Evolutionary conservation across 148 eudicot species (phyloP).

Genomic region (Spergularia marina): DNA sequence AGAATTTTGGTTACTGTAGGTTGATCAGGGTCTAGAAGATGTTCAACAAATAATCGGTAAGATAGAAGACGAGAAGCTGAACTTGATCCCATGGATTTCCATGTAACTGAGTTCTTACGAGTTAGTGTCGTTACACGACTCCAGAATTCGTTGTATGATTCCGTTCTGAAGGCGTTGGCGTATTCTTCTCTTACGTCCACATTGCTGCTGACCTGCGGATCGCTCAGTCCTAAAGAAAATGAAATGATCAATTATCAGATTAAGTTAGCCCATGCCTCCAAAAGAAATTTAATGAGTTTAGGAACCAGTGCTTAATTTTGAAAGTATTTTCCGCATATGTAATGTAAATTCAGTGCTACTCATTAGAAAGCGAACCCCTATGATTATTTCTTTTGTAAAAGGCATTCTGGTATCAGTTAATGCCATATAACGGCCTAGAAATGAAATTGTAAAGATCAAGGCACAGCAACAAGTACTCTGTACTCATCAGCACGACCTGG

Average conservation of each 20-base stretch:
- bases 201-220: neutral
- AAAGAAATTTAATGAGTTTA: neutral
- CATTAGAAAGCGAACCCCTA: too few species aligned
- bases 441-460: too few species aligned
- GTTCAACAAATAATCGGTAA: constrained; percentile 74
- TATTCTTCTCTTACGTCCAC: constrained; percentile 84
- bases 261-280: neutral
- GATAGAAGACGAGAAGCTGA: constrained; percentile 77
- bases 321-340: neutral
- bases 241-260: neutral
- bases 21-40: constrained; percentile 86
- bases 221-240: constrained; percentile 23
- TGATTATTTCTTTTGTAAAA: too few species aligned
- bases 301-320: neutral
- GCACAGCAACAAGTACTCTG: too few species aligned
- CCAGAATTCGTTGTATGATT: constrained; percentile 85
- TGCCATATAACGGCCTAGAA: too few species aligned
- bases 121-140: constrained; percentile 54
- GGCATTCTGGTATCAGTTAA: too few species aligned
- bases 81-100: constrained; percentile 44
- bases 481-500: too few species aligned
- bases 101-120: constrained; percentile 22
- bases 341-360: too few species aligned
- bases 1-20: constrained; percentile 48
- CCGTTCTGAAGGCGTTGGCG: constrained; percentile 90